Evolutionary conservation across 2,329 filamentous ascomycete species (phyloP), one percentile per base, ranked within the genome.

Genomic region (Lachnellula subtilissima): DNA sequence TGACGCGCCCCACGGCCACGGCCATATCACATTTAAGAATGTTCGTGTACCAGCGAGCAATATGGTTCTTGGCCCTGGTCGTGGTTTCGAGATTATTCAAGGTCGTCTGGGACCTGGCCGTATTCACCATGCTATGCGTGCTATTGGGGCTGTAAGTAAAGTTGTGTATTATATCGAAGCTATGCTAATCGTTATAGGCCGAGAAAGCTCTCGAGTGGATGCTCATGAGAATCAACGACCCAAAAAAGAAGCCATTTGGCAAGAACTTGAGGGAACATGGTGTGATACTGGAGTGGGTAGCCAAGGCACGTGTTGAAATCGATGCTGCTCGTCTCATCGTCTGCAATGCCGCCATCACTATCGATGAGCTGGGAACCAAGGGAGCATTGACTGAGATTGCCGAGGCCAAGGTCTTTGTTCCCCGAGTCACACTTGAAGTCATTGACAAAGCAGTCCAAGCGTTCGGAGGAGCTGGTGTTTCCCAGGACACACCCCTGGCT

Each of bases 51-150:
- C 93, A 7, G 84, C 79, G 35, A 77, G 78, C 67, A 94, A 89
- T 76, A 87, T 99, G 69, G 88, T 97, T 11, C 86, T 99, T 3
- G 93, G 94, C 58, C 90, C 94, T 72, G 94, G 94, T 62, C 86
- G 90, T 61, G 94, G 94, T 19, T 99, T 99, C 72, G 94, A 99
- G 74, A 96, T 99, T 70, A 97, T 99, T 70, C 94, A 99, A 73
- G 94, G 94, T 56, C 90, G 94, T 65, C 86, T 99, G 23, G 94
- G 94, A 1, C 94, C 94, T 1, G 94, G 94, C 36, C 89, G 94
- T 56, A 97, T 99, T 71, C 94, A 99, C 77, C 94, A 99, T 76
- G 91, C 91, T 58, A 99, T 99, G 94, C 86, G 94, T 62, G 87
- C 85, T 58, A 94, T 99, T 70, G 94, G 94, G 52, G 88, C 91